Conservation (phyloP, 805 yeast species). For the Nakazawaea populi region DNA sequence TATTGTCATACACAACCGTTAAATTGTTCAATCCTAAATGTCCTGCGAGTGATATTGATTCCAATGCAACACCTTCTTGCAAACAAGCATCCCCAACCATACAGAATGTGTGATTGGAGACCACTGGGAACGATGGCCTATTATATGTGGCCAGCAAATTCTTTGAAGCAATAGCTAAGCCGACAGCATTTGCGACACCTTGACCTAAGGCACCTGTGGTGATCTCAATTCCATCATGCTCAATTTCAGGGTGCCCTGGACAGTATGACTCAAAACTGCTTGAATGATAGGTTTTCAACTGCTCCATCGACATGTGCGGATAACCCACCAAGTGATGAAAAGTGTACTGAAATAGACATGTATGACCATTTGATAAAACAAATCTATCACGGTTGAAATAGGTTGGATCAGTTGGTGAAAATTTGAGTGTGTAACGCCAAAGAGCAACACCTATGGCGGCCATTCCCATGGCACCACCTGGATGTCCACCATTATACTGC, state of each 20-base stretch:
- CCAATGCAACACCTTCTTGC: slow-evolving; percentile 34
- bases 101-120: slow-evolving; percentile 25
- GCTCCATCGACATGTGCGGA: slow-evolving; percentile 26
- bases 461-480: slow-evolving; percentile 37
- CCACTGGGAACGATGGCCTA: slow-evolving; percentile 24
- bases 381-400: slow-evolving; percentile 33
- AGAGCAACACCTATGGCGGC: slow-evolving; percentile 31
- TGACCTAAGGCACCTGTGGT: slow-evolving; percentile 39
- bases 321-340: slow-evolving; percentile 26
- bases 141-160: slow-evolving; percentile 29
- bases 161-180: slow-evolving; percentile 32
- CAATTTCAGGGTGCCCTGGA: slow-evolving; percentile 37
- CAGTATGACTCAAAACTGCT: slow-evolving; percentile 19
- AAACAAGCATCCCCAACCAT: slow-evolving; percentile 35
- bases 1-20: slow-evolving; percentile 30
- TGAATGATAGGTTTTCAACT: slow-evolving; percentile 27
- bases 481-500: slow-evolving; percentile 27
- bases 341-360: slow-evolving; percentile 27
- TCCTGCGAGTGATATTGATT: slow-evolving; percentile 33
- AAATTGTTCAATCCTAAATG: slow-evolving; percentile 31
- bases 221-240: slow-evolving; percentile 30
- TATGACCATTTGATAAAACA: slow-evolving; percentile 32
- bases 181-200: slow-evolving; percentile 34
- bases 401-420: slow-evolving; percentile 24
- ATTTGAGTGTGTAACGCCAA: slow-evolving; percentile 28